Evolutionary conservation across 441 rosid species (phyloP).

Genomic region (Eutrema salsugineum): DNA sequence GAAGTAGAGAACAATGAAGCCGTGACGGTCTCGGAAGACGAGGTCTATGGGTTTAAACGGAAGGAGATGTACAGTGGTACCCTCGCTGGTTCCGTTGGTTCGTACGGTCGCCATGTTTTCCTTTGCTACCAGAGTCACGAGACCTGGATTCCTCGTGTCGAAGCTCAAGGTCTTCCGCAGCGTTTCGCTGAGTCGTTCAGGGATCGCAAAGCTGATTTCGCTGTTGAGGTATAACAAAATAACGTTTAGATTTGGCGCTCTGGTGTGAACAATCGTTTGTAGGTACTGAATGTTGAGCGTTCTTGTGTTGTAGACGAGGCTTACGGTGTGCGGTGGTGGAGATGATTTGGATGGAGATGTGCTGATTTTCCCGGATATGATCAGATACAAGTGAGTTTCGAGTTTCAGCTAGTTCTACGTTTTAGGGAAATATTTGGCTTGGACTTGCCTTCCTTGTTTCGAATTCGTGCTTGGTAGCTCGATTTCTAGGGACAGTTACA

Average conservation of each 20-base stretch:
- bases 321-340: constrained; percentile 72
- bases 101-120: constrained; percentile 79
- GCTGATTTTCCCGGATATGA: constrained; percentile 89
- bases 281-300: not conserved
- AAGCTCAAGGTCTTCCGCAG: constrained; percentile 66
- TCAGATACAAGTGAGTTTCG: constrained; percentile 72
- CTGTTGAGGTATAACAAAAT: constrained; percentile 46
- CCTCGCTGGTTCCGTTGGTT: constrained; percentile 62
- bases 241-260: not conserved
- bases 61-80: constrained; percentile 62
- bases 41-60: constrained; percentile 64
- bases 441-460: not conserved
- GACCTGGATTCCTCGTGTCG: constrained; percentile 70
- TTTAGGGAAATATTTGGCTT: not conserved
- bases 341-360: constrained; percentile 79
- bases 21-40: constrained; percentile 39
- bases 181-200: constrained; percentile 56
- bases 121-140: constrained; percentile 61
- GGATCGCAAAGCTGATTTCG: constrained; percentile 60
- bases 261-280: not conserved
- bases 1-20: constrained; percentile 23
- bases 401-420: not conserved
- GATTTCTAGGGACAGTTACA: not conserved
- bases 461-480: not conserved
- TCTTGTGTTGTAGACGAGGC: constrained; percentile 45